Conservation (phyloP, 176 grass and related monocot species). For the Cenchrus fungigraminus region DNA sequence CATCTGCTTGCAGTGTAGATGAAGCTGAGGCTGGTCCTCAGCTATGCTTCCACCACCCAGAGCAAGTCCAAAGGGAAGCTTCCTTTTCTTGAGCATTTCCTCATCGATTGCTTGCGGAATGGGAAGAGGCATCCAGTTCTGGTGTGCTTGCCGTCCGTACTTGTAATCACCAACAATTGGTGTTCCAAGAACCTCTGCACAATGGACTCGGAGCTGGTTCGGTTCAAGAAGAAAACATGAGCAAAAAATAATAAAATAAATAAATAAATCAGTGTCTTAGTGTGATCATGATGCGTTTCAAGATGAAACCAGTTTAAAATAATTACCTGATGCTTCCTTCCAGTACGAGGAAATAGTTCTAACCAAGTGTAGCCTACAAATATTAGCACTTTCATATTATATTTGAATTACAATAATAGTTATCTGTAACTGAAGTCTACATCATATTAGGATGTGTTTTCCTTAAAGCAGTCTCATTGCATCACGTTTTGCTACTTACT, state of each 20-base stretch:
- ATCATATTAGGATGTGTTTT: neutral
- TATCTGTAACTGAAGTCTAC: neutral
- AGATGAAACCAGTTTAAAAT: too few relatives aligned
- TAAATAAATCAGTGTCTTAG: neutral
- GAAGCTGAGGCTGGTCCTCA: conserved; percentile 65
- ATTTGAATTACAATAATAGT: neutral
- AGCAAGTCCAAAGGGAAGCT: conserved; percentile 82
- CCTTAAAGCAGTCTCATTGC: conserved; percentile 1
- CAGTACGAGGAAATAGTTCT: conserved; percentile 81
- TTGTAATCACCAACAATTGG: conserved; percentile 88
- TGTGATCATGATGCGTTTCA: neutral
- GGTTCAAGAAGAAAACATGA: conserved; percentile 36
- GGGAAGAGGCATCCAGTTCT: conserved; percentile 59
- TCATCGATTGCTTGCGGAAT: conserved; percentile 34
- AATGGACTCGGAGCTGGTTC: conserved; percentile 81
- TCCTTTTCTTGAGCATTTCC: conserved; percentile 46
- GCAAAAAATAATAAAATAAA: neutral
- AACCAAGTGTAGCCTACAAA: conserved; percentile 80
- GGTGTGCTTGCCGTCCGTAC: conserved; percentile 69
- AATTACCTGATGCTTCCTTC: conserved; percentile 96
- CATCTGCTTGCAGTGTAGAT: conserved; percentile 99
- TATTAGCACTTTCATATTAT: conserved; percentile 20
- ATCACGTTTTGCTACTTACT: neutral
- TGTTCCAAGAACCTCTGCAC: conserved; percentile 74
- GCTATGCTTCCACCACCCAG: conserved; percentile 59